Evolutionary conservation across 352 stramenopile species (phyloP).

Genomic region (Halophytophthora batemanensis): DNA sequence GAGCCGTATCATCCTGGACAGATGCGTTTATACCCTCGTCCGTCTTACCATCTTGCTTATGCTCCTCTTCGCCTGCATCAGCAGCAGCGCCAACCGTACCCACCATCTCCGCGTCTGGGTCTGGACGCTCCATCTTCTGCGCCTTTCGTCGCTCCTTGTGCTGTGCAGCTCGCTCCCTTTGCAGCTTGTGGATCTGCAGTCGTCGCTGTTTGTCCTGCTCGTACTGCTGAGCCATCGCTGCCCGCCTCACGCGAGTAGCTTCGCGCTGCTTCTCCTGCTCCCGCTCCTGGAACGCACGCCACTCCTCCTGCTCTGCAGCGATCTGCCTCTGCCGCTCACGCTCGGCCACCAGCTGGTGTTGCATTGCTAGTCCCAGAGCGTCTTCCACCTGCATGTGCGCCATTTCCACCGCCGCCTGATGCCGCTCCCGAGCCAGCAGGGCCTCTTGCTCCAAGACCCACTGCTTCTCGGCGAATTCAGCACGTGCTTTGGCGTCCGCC

Average conservation of each 20-base stretch:
- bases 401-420: conserved; percentile 30
- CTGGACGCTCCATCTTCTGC: conserved; percentile 5
- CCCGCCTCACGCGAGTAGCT: conserved; percentile 41
- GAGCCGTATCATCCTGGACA: no score
- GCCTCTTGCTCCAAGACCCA: conserved; percentile 37
- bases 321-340: conserved; percentile 45
- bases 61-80: no score
- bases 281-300: conserved; percentile 48
- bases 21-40: no score
- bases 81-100: no score
- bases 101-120: not conserved
- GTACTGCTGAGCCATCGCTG: conserved; percentile 58
- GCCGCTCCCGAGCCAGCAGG: conserved; percentile 31
- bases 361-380: conserved; percentile 26
- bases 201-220: conserved; percentile 58
- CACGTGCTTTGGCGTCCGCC: conserved; percentile 49
- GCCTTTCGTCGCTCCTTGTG: conserved; percentile 16
- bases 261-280: conserved; percentile 51
- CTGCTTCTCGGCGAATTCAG: conserved; percentile 42
- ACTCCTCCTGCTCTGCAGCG: conserved; percentile 54
- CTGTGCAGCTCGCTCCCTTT: conserved; percentile 43
- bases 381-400: conserved; percentile 55
- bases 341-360: conserved; percentile 37
- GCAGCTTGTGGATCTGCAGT: conserved; percentile 64
- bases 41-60: no score